phyloP scores from a whole-genome alignment of 2,329 filamentous ascomycete species.

The Ilyonectria robusta region DNA sequence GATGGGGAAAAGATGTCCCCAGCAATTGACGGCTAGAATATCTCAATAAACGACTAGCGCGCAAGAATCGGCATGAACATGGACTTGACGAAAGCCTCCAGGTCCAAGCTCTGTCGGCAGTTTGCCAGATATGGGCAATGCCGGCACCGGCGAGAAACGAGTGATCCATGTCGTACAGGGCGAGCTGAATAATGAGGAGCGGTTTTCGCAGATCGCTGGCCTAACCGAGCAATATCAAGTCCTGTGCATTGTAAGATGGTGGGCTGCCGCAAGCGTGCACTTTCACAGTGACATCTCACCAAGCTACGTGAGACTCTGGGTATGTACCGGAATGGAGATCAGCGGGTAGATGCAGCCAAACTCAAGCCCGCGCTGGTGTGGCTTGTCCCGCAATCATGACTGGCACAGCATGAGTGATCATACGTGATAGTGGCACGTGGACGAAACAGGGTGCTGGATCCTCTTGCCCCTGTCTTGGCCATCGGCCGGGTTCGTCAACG shows the following conservation, averaged over 20 bases:
- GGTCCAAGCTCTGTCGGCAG: slow-evolving; percentile 36
- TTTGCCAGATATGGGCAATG: slow-evolving; percentile 27
- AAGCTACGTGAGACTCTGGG: slow-evolving; percentile 13
- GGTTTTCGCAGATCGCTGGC: slow-evolving; percentile 1
- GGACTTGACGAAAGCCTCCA: slow-evolving; percentile 28
- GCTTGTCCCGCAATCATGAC: slow-evolving; percentile 18
- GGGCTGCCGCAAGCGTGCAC: background rate
- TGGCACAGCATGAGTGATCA: slow-evolving; percentile 23
- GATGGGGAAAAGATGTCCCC: slow-evolving; percentile 36
- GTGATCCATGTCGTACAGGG: background rate
- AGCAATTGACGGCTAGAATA: slow-evolving; percentile 45
- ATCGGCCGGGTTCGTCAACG: slow-evolving; percentile 12
- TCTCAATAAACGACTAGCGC: slow-evolving; percentile 47
- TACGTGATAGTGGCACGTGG: slow-evolving; percentile 32
- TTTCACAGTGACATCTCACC: slow-evolving; percentile 4
- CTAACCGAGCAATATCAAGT: slow-evolving; percentile 7
- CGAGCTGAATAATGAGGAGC: background rate
- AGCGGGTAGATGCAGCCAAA: slow-evolving; percentile 18
- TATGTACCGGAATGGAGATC: slow-evolving; percentile 16
- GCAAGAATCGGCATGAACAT: slow-evolving; percentile 37
- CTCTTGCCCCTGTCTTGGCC: slow-evolving; percentile 14
- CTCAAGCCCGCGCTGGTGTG: slow-evolving; percentile 29
- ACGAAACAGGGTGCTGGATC: slow-evolving; percentile 14
- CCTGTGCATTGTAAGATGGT: slow-evolving; percentile 5
- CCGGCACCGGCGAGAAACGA: background rate